Evolutionary conservation across 2,329 filamentous ascomycete species (phyloP).

Genomic region (Paraphaeosphaeria sporulosa): DNA sequence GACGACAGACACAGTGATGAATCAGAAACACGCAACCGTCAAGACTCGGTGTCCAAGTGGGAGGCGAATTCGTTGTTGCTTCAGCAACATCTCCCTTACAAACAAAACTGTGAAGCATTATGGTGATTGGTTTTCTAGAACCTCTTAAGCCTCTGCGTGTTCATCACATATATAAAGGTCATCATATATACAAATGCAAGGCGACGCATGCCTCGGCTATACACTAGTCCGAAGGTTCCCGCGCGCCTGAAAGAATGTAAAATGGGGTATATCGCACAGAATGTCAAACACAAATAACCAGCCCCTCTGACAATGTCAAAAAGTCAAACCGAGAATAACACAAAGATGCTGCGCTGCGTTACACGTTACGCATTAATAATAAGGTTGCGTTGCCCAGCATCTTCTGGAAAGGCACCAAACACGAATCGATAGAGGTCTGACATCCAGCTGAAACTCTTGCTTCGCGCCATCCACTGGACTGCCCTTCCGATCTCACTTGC

Average conservation of each 20-base stretch:
- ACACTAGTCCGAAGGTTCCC: neutral
- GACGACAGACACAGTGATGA: neutral
- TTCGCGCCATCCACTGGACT: slow-evolving; percentile 76
- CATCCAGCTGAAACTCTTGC: slow-evolving; percentile 79
- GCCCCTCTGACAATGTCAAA: neutral
- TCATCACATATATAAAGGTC: slow-evolving; percentile 6
- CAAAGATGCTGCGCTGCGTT: slow-evolving; percentile 8
- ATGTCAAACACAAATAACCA: slow-evolving; percentile 7
- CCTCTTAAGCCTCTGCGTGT: neutral
- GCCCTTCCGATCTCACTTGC: slow-evolving; percentile 82
- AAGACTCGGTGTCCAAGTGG: neutral
- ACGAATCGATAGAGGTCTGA: slow-evolving; percentile 83
- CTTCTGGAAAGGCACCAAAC: slow-evolving; percentile 83
- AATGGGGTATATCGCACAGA: slow-evolving; percentile 21
- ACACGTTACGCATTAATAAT: slow-evolving; percentile 58
- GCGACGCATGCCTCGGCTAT: neutral
- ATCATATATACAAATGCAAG: slow-evolving; percentile 11
- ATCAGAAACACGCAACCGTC: neutral
- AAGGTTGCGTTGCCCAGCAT: slow-evolving; percentile 72
- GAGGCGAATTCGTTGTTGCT: neutral
- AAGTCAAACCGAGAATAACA: slow-evolving; percentile 2
- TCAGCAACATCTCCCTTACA: neutral
- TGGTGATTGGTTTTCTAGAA: neutral
- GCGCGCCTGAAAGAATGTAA: slow-evolving; percentile 16
- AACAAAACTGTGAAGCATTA: neutral